Base-by-base conservation (phyloP, 306 rosid genomes). In the Prunus armeniaca region DNA sequence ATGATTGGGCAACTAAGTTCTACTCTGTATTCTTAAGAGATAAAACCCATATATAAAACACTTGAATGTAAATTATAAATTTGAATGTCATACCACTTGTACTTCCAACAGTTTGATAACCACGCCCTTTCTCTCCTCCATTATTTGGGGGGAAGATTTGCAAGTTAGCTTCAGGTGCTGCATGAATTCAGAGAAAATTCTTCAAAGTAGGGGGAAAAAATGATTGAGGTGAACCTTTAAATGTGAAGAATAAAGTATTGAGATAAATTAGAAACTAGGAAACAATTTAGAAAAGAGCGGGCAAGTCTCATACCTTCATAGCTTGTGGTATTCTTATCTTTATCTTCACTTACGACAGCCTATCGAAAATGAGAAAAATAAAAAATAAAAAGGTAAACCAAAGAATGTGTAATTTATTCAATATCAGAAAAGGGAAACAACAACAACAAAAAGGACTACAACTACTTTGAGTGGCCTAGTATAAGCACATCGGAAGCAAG, bases 81-180 rank as follows among this genome's bases (percentile, higher is more conserved):
- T 54, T 38, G 63, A 51, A 56, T 19, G 55, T 25, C 73, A 52
- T 70, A 88, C 98, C 99, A 73, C 86, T 64, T 75, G 98, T 85
- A 82, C 75, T 79, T 82, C 78, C 91, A 76, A 88, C 79, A 60
- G 96, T 84, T 87, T 89, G 98, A 85, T 96, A 89, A 57, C 96
- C 93, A 2, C 76, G 81, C 70, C 93, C 91, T 73, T 82, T 82
- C 69, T 63, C 88, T 52, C 87, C 93, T 75, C 89, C 94, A 75
- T 81, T 84, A 64, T 52, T 87, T 47, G 98, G 96, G 75, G 94
- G 98, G 72, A 91, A 95, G 73, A 80, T 91, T 86, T 95, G 96
- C 97, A 92, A 45, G 64, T 80, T 92, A 54, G 96, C 92, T 72
- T 74, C 88, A 60, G 91, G 89, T 30, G 50, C 99, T 92, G 81